These are phyloP conservation scores for Alternaria atra DNA, from an alignment of 2,329 filamentous ascomycete genomes.

Conservation along the genomic window DNA sequence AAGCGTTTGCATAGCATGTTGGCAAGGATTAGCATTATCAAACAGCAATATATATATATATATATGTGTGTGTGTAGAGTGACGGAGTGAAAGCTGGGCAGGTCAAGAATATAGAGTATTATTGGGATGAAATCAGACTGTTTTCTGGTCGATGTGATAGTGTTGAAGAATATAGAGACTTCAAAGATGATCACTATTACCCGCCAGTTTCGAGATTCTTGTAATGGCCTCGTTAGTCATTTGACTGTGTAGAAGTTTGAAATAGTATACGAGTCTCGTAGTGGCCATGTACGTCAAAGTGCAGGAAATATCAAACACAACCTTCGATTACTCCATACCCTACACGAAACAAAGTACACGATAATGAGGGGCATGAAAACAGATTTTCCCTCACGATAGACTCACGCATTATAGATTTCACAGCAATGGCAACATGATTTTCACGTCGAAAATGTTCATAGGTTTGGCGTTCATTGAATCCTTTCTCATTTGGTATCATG, in stretches of 20 bases:
- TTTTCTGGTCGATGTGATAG: background rate
- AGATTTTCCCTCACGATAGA: background rate
- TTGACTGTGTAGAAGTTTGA: background rate
- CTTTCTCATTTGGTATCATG: constrained; percentile 19
- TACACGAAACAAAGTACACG: background rate
- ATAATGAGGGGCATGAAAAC: background rate
- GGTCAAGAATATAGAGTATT: background rate
- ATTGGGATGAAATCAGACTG: background rate
- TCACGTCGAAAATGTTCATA: background rate
- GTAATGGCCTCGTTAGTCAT: background rate
- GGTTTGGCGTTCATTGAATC: constrained; percentile 2
- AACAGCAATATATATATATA: background rate
- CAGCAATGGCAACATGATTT: background rate
- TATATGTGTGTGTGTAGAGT: too few relatives aligned
- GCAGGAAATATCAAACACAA: background rate
- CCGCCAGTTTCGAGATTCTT: background rate
- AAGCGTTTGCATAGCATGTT: constrained; percentile 13
- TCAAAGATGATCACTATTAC: background rate
- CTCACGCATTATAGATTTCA: background rate
- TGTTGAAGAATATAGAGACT: background rate
- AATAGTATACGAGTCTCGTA: background rate
- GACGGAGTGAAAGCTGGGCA: background rate
- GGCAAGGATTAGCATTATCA: background rate
- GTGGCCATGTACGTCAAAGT: background rate
- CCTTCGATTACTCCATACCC: background rate